A percentile compares a stretch with the other conserved stretches of the same genome.
Evolutionary conservation across 306 rosid genomes (phyloP).

Genomic region (Carpinus viminea): DNA sequence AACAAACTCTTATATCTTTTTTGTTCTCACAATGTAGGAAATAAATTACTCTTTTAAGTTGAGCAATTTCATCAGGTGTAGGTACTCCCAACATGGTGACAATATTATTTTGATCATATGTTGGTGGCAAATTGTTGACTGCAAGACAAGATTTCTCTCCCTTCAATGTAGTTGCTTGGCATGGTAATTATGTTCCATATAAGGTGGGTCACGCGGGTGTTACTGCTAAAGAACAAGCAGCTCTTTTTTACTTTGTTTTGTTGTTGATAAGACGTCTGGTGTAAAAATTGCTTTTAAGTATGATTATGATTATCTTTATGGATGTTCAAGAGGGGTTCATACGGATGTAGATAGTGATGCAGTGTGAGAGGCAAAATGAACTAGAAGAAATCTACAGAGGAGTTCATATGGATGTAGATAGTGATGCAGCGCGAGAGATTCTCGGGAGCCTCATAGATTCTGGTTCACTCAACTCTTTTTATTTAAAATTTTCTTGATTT

Average conservation of each 20-base stretch:
- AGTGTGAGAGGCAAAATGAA: constrained; percentile 81
- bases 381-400: constrained; percentile 81
- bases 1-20: background rate
- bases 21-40: background rate
- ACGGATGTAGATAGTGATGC: no score
- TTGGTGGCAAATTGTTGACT: constrained; percentile 85
- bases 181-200: constrained; percentile 87
- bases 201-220: constrained; percentile 50
- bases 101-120: constrained; percentile 26
- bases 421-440: constrained; percentile 62
- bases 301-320: constrained; percentile 1
- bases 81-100: constrained; percentile 9
- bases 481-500: background rate
- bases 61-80: background rate
- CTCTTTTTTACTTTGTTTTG: background rate
- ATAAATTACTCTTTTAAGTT: background rate
- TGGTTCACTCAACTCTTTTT: constrained; percentile 42
- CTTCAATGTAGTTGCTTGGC: constrained; percentile 98
- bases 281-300: background rate
- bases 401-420: constrained; percentile 82
- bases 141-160: constrained; percentile 95
- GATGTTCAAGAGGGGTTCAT: no score
- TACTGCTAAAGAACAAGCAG: constrained; percentile 1
- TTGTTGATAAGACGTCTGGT: background rate
- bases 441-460: constrained; percentile 70